Percentiles rank a stretch among this genome's conserved stretches.
Conservation (phyloP, 495 filamentous ascomycete species). For the Xylaria nigripes region DNA sequence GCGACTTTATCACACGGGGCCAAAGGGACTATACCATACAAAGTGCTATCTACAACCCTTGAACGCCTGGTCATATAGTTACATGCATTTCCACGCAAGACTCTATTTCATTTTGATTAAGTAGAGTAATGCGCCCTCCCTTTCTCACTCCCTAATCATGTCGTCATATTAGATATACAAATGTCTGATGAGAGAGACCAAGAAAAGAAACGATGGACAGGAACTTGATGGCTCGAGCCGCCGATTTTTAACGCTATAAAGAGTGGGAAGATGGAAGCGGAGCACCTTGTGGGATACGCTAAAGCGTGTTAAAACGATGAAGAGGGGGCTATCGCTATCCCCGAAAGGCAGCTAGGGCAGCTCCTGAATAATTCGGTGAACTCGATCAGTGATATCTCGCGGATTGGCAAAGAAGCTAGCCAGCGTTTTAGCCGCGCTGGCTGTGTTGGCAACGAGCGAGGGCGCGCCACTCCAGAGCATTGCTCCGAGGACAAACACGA, state of each 20-base stretch:
- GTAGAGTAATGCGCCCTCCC: neutral
- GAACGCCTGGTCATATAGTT: too few relatives aligned
- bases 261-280: neutral
- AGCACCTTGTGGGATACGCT: neutral
- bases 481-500: constrained; percentile 54
- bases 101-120: neutral
- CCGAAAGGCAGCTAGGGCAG: neutral
- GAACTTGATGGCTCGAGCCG: neutral
- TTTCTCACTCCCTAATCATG: neutral
- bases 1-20: too few relatives aligned
- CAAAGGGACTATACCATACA: too few relatives aligned
- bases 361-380: constrained; percentile 7
- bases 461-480: constrained; percentile 57
- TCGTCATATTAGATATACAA: neutral
- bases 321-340: neutral
- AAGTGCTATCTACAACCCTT: too few relatives aligned
- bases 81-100: neutral
- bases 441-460: constrained; percentile 39
- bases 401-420: constrained; percentile 13
- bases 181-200: neutral
- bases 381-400: constrained; percentile 9
- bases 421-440: neutral
- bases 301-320: neutral
- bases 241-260: neutral
- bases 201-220: neutral